phyloP scores from a whole-genome alignment of 176 grass and related monocot species.

The Ananas comosus region DNA sequence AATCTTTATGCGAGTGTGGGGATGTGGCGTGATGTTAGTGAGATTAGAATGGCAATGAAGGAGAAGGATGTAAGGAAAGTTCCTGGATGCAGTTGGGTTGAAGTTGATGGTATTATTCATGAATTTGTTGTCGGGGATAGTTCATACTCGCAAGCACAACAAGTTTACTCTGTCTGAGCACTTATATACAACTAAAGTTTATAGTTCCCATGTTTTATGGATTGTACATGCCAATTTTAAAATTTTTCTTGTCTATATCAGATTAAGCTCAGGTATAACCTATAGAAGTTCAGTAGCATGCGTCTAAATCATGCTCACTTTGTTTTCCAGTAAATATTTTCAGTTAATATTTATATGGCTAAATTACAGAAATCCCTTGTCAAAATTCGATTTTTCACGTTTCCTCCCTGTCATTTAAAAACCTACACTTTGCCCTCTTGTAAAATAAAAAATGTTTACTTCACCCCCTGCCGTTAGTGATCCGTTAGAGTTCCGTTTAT shows the following conservation, averaged over 20 bases:
- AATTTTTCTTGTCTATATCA: background rate
- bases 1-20: slow-evolving; percentile 13
- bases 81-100: slow-evolving; percentile 19
- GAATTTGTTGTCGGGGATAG: slow-evolving; percentile 14
- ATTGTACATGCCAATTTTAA: background rate
- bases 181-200: background rate
- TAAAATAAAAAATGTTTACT: no score
- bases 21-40: slow-evolving; percentile 9
- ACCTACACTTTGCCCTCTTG: no score
- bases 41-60: slow-evolving; percentile 12
- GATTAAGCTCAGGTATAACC: no score
- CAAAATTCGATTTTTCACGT: no score
- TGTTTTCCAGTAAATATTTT: no score
- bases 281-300: no score
- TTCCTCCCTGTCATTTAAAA: no score
- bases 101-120: slow-evolving; percentile 11
- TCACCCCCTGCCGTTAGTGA: no score
- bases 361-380: no score
- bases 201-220: slow-evolving; percentile 6
- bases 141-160: background rate
- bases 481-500: no score
- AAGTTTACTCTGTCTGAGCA: background rate
- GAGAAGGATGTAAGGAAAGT: slow-evolving; percentile 9
- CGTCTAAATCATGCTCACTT: no score
- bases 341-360: no score